phyloP scores from a whole-genome alignment of 495 filamentous ascomycete genomes.

The Podospora fimiseda region DNA sequence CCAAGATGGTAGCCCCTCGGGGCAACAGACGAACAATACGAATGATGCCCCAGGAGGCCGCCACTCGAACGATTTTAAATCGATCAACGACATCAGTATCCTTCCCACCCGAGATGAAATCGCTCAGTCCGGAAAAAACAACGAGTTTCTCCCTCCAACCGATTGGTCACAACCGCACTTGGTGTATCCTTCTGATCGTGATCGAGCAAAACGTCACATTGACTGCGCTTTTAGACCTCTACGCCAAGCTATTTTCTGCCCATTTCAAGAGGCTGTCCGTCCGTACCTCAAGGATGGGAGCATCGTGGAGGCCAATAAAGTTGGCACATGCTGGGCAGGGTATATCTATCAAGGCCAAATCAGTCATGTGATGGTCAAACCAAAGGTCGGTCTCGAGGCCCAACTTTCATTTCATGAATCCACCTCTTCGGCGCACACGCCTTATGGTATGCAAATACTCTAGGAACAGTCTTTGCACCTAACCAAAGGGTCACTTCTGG shows the following conservation, averaged over 20 bases:
- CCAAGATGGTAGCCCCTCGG: too few relatives aligned
- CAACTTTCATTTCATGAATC: constrained; percentile 48
- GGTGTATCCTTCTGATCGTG: too few relatives aligned
- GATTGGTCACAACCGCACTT: constrained; percentile 48
- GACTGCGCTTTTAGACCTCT: constrained; percentile 66
- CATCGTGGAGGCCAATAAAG: constrained; percentile 14
- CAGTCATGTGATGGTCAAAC: constrained; percentile 36
- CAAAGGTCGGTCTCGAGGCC: constrained; percentile 44
- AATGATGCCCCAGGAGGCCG: constrained; percentile 10
- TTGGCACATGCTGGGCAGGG: too few relatives aligned
- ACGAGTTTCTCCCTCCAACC: constrained; percentile 55
- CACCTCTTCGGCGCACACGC: constrained; percentile 16
- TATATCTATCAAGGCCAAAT: constrained; percentile 35
- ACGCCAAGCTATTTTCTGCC: constrained; percentile 58
- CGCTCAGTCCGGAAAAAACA: constrained; percentile 25
- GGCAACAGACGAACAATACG: too few relatives aligned
- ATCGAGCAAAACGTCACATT: constrained; percentile 48
- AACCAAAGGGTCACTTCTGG: constrained; percentile 51
- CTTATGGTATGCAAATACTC: constrained; percentile 35
- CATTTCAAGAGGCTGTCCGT: constrained; percentile 50
- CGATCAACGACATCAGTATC: constrained; percentile 47
- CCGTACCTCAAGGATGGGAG: not conserved
- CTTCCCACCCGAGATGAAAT: constrained; percentile 62
- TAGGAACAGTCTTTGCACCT: constrained; percentile 61
- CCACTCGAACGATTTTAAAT: constrained; percentile 12